These are phyloP conservation scores for Phytophthora constricta DNA, from an alignment of 352 stramenopile genomes.

Conservation along the genomic window DNA sequence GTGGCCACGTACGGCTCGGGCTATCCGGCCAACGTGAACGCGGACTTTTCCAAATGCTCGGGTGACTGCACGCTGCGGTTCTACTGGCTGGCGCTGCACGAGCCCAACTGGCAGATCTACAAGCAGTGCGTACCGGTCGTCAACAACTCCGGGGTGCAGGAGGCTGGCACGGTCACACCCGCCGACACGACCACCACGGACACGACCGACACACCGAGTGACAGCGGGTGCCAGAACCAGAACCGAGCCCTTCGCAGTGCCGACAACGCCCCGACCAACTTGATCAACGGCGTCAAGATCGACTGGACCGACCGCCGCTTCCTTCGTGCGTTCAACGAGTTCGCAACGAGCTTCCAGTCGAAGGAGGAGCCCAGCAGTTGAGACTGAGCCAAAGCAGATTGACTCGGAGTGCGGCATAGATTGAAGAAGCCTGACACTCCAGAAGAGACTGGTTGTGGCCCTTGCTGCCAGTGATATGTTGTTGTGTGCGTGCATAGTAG, in stretches of 20 bases:
- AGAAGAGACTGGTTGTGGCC: not conserved
- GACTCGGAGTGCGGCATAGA: not conserved
- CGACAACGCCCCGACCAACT: conserved; percentile 27
- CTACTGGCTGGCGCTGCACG: conserved; percentile 47
- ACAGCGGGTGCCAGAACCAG: conserved; percentile 25
- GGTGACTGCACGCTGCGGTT: conserved; percentile 38
- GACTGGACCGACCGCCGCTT: conserved; percentile 43
- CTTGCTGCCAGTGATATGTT: too few species aligned
- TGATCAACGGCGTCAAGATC: conserved; percentile 28
- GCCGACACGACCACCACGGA: conserved; percentile 8
- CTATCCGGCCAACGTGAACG: conserved; percentile 37
- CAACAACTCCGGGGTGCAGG: conserved; percentile 30
- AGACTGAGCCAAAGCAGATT: conserved; percentile 4
- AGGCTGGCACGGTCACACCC: conserved; percentile 22
- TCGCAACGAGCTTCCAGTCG: conserved; percentile 28
- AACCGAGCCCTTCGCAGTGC: conserved; percentile 30
- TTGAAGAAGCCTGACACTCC: not conserved
- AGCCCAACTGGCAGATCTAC: conserved; percentile 52
- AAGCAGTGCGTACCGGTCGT: conserved; percentile 45
- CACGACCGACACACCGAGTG: conserved; percentile 7
- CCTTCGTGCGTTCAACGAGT: conserved; percentile 42
- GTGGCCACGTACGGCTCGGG: conserved; percentile 31
- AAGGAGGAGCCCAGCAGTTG: conserved; percentile 8
- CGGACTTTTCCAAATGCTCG: conserved; percentile 37
- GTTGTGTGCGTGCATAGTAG: too few species aligned